Base-by-base conservation (phyloP, 2,329 filamentous ascomycete species). In the Claviceps sp. region DNA sequence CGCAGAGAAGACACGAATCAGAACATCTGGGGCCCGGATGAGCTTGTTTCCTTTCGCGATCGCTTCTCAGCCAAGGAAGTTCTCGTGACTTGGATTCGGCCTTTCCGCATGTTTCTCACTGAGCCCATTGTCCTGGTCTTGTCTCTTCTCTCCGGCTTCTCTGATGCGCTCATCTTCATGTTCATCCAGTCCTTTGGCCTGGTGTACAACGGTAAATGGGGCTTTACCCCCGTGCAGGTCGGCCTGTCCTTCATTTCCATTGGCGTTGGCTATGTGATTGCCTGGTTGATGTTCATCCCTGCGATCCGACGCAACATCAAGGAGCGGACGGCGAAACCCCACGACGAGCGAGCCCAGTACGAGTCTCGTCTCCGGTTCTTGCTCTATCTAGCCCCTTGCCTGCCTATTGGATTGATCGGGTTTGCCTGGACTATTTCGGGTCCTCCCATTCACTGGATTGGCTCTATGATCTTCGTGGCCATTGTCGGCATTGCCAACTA, bases 91-190 rank as follows among this genome's bases (percentile, higher is more conserved):
- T 82, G 79, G 79, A 58, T 69, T 34, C 79, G 84, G 0, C 84
- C 85, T 0, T 88, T 87, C 66, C 76, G 76, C 60, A 85, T 88
- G 80, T 85, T 88, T 63, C 56, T 85, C 38, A 84, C 79, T 1
- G 85, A 89, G 67, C 84, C 85, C 4, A 89, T 89, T 53, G 85
- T 88, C 11, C 70, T 85, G 16, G 78, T 76, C 40, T 71, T 88
- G 5, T 87, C 84, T 1, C 73, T 88, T 0, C 78, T 88, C 5
- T 83, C 78, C 3, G 84, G 84, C 37, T 88, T 88, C 70, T 81
- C 77, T 10, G 85, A 88, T 54, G 83, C 83, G 2, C 75, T 89
- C 4, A 87, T 88, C 66, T 89, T 88, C 70, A 86, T 85, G 73
- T 86, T 85, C 63, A 80, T 88, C 51, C 82, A 88, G 63, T 84